These are phyloP conservation scores for Grosmannia huntii DNA, from an alignment of 2,329 filamentous ascomycete genomes.

Conservation along the genomic window DNA sequence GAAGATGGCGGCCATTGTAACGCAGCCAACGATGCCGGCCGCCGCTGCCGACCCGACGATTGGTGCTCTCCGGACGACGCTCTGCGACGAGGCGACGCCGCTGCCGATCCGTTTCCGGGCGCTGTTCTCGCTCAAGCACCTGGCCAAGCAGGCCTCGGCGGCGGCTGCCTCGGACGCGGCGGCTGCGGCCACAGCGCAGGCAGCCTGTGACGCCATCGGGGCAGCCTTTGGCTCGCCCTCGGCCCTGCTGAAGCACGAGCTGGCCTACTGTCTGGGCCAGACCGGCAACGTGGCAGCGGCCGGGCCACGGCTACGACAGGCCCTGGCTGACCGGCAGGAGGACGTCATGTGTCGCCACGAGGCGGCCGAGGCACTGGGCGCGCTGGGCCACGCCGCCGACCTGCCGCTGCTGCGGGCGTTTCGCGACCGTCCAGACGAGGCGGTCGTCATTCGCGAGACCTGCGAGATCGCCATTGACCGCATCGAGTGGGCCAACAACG, in stretches of 20 bases:
- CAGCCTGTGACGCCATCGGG: conserved; percentile 68
- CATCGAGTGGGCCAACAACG: conserved; percentile 86
- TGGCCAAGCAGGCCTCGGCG: conserved; percentile 48
- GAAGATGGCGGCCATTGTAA: conserved; percentile 15
- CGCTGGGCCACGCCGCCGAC: conserved; percentile 63
- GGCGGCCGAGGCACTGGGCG: conserved; percentile 87
- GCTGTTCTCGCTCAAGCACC: conserved; percentile 92
- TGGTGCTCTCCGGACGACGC: conserved; percentile 54
- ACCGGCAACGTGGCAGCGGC: conserved; percentile 66
- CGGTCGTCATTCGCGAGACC: conserved; percentile 77
- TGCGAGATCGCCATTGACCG: conserved; percentile 94
- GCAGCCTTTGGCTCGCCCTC: conserved; percentile 76
- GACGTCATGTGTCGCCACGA: conserved; percentile 95
- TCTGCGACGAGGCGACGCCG: conserved; percentile 68
- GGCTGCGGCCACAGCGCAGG: conserved; percentile 28
- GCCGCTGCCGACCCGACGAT: conserved; percentile 31
- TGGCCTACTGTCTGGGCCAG: conserved; percentile 94
- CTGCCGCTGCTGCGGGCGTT: conserved; percentile 60
- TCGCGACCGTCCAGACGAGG: conserved; percentile 63
- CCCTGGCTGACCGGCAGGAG: conserved; percentile 67
- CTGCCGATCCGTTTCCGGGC: conserved; percentile 88
- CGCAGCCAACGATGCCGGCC: conserved; percentile 7
- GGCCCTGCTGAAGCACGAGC: conserved; percentile 85
- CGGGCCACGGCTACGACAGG: conserved; percentile 50
- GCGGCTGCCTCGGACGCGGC: conserved; percentile 14